These are phyloP conservation scores for Musa balbisiana DNA, from an alignment of 202 grass and related monocot genomes.

Conservation along the genomic window DNA sequence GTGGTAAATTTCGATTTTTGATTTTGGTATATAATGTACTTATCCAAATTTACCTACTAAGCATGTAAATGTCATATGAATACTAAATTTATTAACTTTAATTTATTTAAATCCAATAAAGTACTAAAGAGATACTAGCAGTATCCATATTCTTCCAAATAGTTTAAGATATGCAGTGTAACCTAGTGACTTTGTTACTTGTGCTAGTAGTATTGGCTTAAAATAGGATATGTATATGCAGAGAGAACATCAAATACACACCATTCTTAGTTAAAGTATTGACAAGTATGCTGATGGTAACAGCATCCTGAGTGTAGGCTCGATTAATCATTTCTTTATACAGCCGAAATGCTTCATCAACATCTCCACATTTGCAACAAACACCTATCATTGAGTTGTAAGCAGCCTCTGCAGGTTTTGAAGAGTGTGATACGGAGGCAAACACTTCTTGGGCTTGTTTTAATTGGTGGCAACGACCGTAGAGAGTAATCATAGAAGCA, in stretches of 20 bases:
- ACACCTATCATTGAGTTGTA: conserved; percentile 72
- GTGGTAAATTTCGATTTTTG: too few species aligned
- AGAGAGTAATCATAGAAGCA: conserved; percentile 68
- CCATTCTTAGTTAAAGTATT: conserved; percentile 65
- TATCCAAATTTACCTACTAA: neutral
- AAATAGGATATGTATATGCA: too few species aligned
- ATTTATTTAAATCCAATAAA: neutral
- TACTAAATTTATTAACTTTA: neutral
- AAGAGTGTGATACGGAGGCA: conserved; percentile 25
- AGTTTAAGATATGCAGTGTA: too few species aligned
- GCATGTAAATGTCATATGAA: neutral
- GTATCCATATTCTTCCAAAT: too few species aligned
- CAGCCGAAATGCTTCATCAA: conserved; percentile 42
- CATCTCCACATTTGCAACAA: conserved; percentile 57
- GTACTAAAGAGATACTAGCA: too few species aligned
- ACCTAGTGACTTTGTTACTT: too few species aligned
- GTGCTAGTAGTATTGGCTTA: too few species aligned
- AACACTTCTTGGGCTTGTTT: conserved; percentile 47
- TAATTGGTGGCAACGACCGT: conserved; percentile 55
- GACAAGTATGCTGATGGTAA: conserved; percentile 79
- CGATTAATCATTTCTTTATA: conserved; percentile 41
- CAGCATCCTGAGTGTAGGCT: conserved; percentile 39
- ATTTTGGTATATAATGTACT: neutral
- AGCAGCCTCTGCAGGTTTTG: conserved; percentile 27
- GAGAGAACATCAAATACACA: conserved; percentile 11